Conservation (phyloP, 768 basidiomycete genomes). For the Myochromella boudieri region DNA sequence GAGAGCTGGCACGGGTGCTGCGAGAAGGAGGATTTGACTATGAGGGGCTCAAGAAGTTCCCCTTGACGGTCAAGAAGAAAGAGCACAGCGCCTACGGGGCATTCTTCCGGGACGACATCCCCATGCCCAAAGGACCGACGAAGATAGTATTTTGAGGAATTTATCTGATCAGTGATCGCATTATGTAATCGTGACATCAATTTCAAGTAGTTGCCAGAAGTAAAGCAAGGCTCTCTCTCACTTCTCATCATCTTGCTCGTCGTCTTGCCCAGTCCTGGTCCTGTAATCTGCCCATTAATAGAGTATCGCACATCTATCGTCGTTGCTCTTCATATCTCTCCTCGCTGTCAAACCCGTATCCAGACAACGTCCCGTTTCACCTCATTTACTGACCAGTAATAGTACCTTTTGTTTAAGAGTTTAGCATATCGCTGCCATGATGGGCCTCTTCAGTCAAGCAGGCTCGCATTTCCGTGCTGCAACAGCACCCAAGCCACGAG, state of each 20-base stretch:
- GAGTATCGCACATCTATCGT: too few species aligned
- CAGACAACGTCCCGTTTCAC: too few species aligned
- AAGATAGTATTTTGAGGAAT: constrained; percentile 68
- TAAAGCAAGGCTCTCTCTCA: too few species aligned
- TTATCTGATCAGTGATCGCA: constrained; percentile 12
- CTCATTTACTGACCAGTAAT: too few species aligned
- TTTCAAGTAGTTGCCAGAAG: too few species aligned
- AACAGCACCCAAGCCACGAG: constrained; percentile 64
- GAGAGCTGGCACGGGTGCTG: constrained; percentile 89
- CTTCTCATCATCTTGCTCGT: too few species aligned
- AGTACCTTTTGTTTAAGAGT: too few species aligned
- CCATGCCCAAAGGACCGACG: constrained; percentile 59
- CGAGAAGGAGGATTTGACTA: constrained; percentile 83
- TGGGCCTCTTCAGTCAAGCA: constrained; percentile 77
- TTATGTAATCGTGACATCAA: constrained; percentile 21
- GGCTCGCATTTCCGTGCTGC: constrained; percentile 55
- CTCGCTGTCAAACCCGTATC: too few species aligned
- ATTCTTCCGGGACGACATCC: constrained; percentile 73
- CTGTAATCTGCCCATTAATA: too few species aligned
- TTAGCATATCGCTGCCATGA: constrained; percentile 52
- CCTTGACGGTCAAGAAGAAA: constrained; percentile 97
- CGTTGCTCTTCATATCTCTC: too few species aligned
- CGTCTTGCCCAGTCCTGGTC: too few species aligned
- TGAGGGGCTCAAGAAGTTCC: constrained; percentile 80
- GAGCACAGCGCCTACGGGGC: constrained; percentile 89